Conservation (phyloP, 2,329 filamentous ascomycete genomes). For the Cladosporium sp. region DNA sequence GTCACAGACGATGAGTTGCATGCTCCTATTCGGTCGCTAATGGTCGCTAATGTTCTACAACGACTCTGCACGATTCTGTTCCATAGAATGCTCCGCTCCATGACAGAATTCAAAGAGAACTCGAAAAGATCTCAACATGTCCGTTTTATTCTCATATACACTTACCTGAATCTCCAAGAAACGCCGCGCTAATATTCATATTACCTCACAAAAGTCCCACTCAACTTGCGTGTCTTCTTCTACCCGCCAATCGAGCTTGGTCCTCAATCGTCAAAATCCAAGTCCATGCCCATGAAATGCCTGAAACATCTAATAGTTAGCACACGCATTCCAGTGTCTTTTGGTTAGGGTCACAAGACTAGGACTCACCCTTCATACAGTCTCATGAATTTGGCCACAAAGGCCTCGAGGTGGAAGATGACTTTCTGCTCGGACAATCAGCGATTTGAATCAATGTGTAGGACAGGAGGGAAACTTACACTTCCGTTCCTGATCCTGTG, state of each 20-base stretch:
- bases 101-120: too few species aligned
- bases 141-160: too few species aligned
- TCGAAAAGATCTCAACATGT: not conserved
- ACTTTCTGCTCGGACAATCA: constrained; percentile 58
- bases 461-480: constrained; percentile 33
- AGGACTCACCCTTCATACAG: constrained; percentile 81
- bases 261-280: constrained; percentile 40
- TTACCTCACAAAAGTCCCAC: too few species aligned
- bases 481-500: constrained; percentile 86
- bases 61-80: too few species aligned
- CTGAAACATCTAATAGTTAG: too few species aligned
- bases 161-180: too few species aligned
- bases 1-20: too few species aligned
- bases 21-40: too few species aligned
- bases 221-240: not conserved
- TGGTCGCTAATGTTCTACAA: too few species aligned
- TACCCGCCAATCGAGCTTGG: too few species aligned
- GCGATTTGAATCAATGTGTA: not conserved
- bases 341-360: not conserved
- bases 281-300: constrained; percentile 74
- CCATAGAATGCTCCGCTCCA: too few species aligned
- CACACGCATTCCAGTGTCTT: too few species aligned
- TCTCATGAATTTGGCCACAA: constrained; percentile 98
- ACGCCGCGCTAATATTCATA: not conserved
- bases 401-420: constrained; percentile 97